Conservation (phyloP, 192 early-diverging fungal genomes). For the Linnemannia exigua region DNA sequence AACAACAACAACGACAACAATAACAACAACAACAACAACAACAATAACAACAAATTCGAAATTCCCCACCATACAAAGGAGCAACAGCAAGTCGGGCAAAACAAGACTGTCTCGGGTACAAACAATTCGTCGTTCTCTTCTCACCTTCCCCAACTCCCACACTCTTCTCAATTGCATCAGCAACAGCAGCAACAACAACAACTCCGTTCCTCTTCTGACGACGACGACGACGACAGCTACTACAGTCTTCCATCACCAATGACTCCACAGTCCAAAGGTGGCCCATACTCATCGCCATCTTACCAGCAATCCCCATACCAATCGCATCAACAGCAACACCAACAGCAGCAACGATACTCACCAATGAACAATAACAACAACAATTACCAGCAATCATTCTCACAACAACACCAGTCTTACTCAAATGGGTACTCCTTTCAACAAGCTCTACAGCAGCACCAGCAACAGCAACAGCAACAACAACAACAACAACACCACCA, state of each 20-base stretch:
- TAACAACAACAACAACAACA: conserved; percentile 17
- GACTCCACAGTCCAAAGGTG: background rate
- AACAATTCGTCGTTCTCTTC: background rate
- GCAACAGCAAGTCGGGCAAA: background rate
- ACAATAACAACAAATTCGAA: background rate
- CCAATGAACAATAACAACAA: background rate
- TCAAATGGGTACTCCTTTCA: background rate
- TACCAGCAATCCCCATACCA: conserved; percentile 19
- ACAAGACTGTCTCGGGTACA: background rate
- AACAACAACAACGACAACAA: conserved; percentile 11
- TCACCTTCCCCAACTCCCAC: background rate
- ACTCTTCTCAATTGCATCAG: background rate
- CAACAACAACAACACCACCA: conserved; percentile 19
- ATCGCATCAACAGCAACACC: conserved; percentile 18
- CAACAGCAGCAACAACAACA: conserved; percentile 20
- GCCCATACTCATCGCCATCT: background rate
- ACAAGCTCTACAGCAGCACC: conserved; percentile 1
- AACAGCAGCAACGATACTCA: conserved; percentile 23
- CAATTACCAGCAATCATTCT: conserved; percentile 2
- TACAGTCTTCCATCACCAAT: conserved; percentile 9
- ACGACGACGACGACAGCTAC: no score
- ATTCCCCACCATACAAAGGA: conserved; percentile 5
- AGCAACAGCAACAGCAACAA: conserved; percentile 20
- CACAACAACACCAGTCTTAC: background rate
- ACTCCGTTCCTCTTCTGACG: background rate